These are phyloP conservation scores for Rhexocercosporidium sp. DNA, from an alignment of 2,329 filamentous ascomycete species.

Conservation along the genomic window DNA sequence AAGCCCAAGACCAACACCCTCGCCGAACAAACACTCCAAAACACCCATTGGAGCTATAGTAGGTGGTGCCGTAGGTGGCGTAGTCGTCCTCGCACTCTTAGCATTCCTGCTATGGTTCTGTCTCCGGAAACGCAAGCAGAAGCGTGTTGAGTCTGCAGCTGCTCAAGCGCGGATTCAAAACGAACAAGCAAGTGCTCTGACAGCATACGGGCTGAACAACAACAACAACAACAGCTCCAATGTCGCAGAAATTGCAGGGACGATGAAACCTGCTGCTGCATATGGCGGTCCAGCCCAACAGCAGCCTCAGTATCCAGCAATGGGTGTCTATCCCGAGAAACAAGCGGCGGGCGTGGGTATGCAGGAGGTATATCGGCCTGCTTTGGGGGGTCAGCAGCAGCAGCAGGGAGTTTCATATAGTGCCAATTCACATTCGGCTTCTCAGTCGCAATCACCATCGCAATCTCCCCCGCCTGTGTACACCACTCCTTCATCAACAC, in stretches of 20 bases:
- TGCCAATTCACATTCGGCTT: neutral
- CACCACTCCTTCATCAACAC: conserved; percentile 9
- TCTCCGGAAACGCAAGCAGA: conserved; percentile 25
- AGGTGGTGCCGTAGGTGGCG: conserved; percentile 32
- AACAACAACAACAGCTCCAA: conserved; percentile 8
- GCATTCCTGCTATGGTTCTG: conserved; percentile 28
- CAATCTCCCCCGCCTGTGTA: conserved; percentile 25
- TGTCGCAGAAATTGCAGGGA: conserved; percentile 25
- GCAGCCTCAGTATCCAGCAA: neutral
- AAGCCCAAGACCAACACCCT: neutral
- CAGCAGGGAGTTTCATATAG: neutral
- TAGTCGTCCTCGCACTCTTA: conserved; percentile 21
- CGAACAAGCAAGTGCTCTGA: conserved; percentile 25
- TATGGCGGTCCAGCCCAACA: conserved; percentile 5
- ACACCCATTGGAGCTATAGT: conserved; percentile 30
- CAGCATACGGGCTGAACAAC: conserved; percentile 19
- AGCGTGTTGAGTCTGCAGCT: conserved; percentile 8
- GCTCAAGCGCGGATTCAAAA: conserved; percentile 11
- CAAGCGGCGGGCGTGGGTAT: neutral
- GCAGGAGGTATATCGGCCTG: neutral
- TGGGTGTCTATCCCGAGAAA: conserved; percentile 11
- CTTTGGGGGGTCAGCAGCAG: neutral
- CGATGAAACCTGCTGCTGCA: conserved; percentile 18
- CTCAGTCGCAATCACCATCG: neutral
- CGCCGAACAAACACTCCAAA: conserved; percentile 13